Percentiles rank a stretch among this genome's conserved stretches.
Conservation (phyloP, 139 green algal genomes). For the Diplosphaera chodatii region DNA sequence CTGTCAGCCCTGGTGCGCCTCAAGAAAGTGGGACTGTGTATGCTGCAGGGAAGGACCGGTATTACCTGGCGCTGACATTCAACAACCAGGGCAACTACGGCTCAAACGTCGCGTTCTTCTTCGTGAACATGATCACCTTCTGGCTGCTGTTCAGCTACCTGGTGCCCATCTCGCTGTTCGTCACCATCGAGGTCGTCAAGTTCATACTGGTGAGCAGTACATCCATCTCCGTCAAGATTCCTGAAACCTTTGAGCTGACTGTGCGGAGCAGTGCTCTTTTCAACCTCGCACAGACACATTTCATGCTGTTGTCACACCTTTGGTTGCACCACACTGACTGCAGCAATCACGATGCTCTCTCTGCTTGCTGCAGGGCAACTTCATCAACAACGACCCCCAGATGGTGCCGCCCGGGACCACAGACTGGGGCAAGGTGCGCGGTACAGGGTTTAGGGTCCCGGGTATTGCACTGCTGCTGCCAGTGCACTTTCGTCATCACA, state of each 20-base stretch:
- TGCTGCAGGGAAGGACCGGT: slow-evolving; percentile 19
- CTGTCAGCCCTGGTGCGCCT: too few species aligned
- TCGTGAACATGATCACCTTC: slow-evolving; percentile 18
- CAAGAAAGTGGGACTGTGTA: too few species aligned
- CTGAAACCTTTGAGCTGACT: too few species aligned
- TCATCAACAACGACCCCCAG: slow-evolving; percentile 13
- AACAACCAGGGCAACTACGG: slow-evolving; percentile 13
- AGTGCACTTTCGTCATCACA: too few species aligned
- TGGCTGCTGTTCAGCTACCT: slow-evolving; percentile 87
- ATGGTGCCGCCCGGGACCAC: slow-evolving; percentile 14
- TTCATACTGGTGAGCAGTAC: slow-evolving; percentile 71
- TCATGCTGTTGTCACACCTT: too few species aligned
- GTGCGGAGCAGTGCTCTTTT: too few species aligned
- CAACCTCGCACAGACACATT: too few species aligned
- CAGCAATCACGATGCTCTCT: too few species aligned
- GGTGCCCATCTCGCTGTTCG: slow-evolving; percentile 97
- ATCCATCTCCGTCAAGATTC: too few species aligned
- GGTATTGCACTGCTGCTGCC: too few species aligned
- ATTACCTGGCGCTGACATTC: slow-evolving; percentile 29
- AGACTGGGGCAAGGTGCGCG: background rate
- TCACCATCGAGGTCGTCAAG: slow-evolving; percentile 94
- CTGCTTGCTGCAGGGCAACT: background rate
- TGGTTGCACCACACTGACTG: too few species aligned
- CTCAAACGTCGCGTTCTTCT: background rate
- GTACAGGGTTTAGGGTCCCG: too few species aligned